Evolutionary conservation across 257 asterid genomes (phyloP).

Genomic region (Solanum paucissectum): DNA sequence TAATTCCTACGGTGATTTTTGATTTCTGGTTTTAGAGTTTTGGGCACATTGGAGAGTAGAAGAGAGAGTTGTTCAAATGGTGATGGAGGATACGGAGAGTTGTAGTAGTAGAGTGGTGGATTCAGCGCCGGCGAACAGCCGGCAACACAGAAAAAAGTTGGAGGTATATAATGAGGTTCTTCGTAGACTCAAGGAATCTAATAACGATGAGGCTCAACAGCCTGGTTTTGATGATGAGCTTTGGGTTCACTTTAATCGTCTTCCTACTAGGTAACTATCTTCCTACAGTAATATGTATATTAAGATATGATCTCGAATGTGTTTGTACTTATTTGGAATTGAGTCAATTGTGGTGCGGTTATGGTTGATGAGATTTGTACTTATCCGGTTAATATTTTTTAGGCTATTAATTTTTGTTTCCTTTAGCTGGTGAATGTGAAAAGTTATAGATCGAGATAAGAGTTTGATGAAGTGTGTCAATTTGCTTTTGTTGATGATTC

Average conservation of each 20-base stretch:
- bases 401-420: neutral
- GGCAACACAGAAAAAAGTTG: constrained; percentile 48
- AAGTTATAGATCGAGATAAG: neutral
- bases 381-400: neutral
- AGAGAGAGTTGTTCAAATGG: constrained; percentile 33
- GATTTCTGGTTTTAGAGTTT: neutral
- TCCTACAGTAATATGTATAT: neutral
- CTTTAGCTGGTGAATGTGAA: neutral
- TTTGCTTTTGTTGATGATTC: neutral
- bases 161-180: constrained; percentile 92
- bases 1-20: too few species aligned
- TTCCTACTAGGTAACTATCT: constrained; percentile 57
- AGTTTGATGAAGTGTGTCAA: neutral
- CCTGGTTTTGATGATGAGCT: constrained; percentile 79
- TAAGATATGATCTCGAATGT: neutral
- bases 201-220: constrained; percentile 58
- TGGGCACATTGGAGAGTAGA: neutral
- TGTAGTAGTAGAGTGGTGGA: constrained; percentile 26
- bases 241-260: constrained; percentile 91
- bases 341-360: neutral
- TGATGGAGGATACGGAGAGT: constrained; percentile 80
- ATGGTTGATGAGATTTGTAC: neutral
- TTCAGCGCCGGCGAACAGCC: constrained; percentile 21
- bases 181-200: constrained; percentile 61
- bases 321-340: neutral